Conservation (phyloP, 1,284 basidiomycete genomes). For the Rhodotorula sp. region DNA sequence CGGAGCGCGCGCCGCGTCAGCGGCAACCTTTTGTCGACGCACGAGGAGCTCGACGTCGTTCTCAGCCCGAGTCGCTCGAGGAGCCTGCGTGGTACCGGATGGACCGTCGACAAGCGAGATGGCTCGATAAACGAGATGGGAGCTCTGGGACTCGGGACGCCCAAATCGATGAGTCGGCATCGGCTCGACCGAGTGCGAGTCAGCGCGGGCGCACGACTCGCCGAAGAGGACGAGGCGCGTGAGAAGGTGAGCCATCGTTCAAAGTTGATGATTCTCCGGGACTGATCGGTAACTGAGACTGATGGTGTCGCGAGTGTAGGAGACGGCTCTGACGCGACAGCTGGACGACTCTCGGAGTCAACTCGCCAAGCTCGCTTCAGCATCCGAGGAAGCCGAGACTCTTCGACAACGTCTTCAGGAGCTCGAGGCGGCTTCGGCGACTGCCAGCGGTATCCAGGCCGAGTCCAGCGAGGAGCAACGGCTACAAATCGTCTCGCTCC, state of each 20-base stretch:
- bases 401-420: slow-evolving; percentile 16
- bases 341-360: slow-evolving; percentile 17
- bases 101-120: not conserved
- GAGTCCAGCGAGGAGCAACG: not conserved
- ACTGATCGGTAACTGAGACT: too few relatives aligned
- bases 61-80: slow-evolving; percentile 25
- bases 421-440: not conserved
- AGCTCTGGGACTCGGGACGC: slow-evolving; percentile 31
- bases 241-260: slow-evolving; percentile 15
- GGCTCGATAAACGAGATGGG: slow-evolving; percentile 22
- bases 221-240: slow-evolving; percentile 13
- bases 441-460: not conserved
- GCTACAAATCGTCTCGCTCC: slow-evolving; percentile 10
- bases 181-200: not conserved
- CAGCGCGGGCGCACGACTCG: slow-evolving; percentile 9
- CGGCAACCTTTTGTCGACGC: not conserved
- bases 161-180: not conserved
- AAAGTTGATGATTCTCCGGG: too few relatives aligned
- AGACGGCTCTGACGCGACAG: slow-evolving; percentile 20
- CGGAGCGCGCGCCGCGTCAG: slow-evolving; percentile 26
- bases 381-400: slow-evolving; percentile 11
- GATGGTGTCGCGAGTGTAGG: not conserved
- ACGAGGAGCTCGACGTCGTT: slow-evolving; percentile 3
- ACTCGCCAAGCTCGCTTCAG: slow-evolving; percentile 5
- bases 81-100: slow-evolving; percentile 5